phyloP scores from a whole-genome alignment of 2,329 filamentous ascomycete genomes.

The Calonectria multiphialidica region DNA sequence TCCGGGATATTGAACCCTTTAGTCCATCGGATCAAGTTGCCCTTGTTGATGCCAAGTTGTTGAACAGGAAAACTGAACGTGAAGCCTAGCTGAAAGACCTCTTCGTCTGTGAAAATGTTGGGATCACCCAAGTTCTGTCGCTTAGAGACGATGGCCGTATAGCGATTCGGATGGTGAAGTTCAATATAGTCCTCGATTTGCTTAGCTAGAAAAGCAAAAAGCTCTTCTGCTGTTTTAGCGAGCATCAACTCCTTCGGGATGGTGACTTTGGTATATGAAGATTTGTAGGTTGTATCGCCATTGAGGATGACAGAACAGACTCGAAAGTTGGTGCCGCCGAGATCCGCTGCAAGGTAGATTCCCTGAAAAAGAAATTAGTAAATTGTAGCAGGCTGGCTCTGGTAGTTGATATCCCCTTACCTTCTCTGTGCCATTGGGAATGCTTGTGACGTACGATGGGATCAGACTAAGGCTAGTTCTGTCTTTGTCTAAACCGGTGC shows the following conservation, averaged over 20 bases:
- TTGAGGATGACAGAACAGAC: constrained; percentile 48
- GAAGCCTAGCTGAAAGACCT: background rate
- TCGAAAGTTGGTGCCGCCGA: constrained; percentile 49
- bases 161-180: background rate
- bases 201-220: background rate
- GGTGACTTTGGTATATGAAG: constrained; percentile 55
- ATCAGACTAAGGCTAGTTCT: no score
- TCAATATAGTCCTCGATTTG: background rate
- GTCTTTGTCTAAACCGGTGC: no score
- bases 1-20: background rate
- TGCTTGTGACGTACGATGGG: no score
- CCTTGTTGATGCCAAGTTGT: background rate
- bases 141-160: background rate
- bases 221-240: background rate
- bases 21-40: background rate
- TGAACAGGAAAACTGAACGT: background rate
- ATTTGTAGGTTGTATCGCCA: constrained; percentile 76
- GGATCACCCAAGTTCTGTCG: background rate
- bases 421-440: no score
- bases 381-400: no score
- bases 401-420: no score
- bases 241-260: background rate
- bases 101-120: background rate
- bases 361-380: background rate
- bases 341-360: constrained; percentile 43